phyloP scores from a whole-genome alignment of 495 filamentous ascomycete genomes.

The Penicillium robsamsonii region DNA sequence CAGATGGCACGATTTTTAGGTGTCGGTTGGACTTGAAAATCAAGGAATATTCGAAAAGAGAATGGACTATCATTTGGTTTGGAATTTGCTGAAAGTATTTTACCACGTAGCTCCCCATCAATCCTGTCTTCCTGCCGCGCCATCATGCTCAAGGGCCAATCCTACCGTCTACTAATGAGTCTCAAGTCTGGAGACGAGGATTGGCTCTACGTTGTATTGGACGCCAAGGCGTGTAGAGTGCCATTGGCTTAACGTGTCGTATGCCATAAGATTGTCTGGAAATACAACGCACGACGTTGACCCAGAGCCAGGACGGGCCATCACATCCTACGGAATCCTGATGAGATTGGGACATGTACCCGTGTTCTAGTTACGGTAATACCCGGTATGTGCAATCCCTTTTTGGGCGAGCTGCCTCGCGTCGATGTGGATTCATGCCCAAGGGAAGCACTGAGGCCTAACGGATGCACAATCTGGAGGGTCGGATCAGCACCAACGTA shows the following conservation, averaged over 20 bases:
- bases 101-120: background rate
- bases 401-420: slow-evolving; percentile 19
- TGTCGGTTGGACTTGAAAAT: background rate
- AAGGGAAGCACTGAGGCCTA: slow-evolving; percentile 26
- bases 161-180: background rate
- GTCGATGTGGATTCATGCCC: slow-evolving; percentile 23
- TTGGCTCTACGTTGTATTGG: background rate
- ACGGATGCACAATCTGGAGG: slow-evolving; percentile 20
- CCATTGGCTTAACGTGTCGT: background rate
- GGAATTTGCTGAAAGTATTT: background rate
- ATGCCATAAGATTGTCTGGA: background rate
- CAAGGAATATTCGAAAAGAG: background rate
- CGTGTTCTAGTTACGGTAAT: slow-evolving; percentile 3
- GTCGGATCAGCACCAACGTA: slow-evolving; percentile 19
- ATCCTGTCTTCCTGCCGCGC: background rate
- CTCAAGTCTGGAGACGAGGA: background rate
- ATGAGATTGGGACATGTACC: background rate
- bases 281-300: background rate
- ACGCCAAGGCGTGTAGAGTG: background rate
- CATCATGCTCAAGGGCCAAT: background rate
- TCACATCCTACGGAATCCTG: background rate
- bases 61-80: background rate
- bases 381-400: slow-evolving; percentile 10
- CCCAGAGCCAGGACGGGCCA: background rate
- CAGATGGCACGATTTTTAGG: background rate